Conservation (phyloP, 1,284 basidiomycete species). For the Phellopilus nigrolimitatus region DNA sequence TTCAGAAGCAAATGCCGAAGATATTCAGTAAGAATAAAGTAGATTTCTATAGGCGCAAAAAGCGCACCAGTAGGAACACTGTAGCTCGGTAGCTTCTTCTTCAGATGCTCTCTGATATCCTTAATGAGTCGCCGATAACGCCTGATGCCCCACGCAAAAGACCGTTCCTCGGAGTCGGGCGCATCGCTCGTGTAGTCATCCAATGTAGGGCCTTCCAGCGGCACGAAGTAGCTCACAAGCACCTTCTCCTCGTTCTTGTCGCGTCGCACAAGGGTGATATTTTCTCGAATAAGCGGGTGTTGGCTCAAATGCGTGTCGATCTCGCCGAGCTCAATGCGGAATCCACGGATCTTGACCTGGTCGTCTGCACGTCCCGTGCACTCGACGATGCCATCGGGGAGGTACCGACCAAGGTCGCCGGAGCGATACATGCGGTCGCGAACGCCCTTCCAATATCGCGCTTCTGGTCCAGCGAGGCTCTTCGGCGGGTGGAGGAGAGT, state of each 20-base stretch:
- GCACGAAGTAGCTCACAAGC: constrained; percentile 98
- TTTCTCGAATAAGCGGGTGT: constrained; percentile 92
- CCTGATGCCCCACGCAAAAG: constrained; percentile 68
- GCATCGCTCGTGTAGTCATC: constrained; percentile 74
- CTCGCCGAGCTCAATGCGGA: constrained; percentile 98
- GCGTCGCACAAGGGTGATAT: constrained; percentile 93
- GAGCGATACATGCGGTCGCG: constrained; percentile 98
- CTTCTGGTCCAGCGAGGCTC: constrained; percentile 62
- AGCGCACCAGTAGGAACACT: constrained; percentile 79
- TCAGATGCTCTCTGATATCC: constrained; percentile 92
- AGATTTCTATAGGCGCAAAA: neutral
- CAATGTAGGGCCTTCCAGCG: constrained; percentile 67
- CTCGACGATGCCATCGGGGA: constrained; percentile 91
- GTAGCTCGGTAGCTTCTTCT: constrained; percentile 95
- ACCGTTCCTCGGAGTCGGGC: constrained; percentile 56
- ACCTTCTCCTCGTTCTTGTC: constrained; percentile 99
- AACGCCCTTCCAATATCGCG: constrained; percentile 91
- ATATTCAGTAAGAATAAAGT: constrained; percentile 9
- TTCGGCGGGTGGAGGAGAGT: constrained; percentile 59
- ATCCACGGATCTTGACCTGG: constrained; percentile 99
- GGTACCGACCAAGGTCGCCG: constrained; percentile 93
- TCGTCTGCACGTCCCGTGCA: constrained; percentile 98
- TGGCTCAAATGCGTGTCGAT: constrained; percentile 96
- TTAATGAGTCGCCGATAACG: constrained; percentile 88
- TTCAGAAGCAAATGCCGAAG: constrained; percentile 31